phyloP scores from a whole-genome alignment of 768 basidiomycete genomes.

The Auricularia auricula-judae region DNA sequence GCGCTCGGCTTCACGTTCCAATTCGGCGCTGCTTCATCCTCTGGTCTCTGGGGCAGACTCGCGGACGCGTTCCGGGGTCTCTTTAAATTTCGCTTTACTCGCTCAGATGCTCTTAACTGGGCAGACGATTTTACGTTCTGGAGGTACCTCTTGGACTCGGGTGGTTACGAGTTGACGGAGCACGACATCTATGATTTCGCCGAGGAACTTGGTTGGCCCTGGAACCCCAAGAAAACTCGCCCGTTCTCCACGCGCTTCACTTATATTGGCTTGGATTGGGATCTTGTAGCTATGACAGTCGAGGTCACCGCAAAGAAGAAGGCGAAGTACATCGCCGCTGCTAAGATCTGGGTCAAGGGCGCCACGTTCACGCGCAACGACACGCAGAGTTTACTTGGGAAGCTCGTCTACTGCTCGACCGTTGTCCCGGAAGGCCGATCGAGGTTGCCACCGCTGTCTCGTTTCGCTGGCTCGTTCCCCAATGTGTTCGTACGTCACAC shows the following conservation, averaged over 20 bases:
- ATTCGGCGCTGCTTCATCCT: conserved; percentile 21
- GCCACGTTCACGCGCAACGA: neutral
- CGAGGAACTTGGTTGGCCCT: conserved; percentile 21
- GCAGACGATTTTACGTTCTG: conserved; percentile 27
- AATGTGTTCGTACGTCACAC: neutral
- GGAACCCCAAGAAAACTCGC: conserved; percentile 20
- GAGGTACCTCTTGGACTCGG: conserved; percentile 1
- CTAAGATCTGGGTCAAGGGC: neutral
- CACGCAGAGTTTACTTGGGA: neutral
- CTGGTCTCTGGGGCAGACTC: conserved; percentile 22
- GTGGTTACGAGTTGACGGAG: neutral
- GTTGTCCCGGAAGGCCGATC: neutral
- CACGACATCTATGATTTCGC: conserved; percentile 6
- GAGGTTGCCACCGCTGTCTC: neutral
- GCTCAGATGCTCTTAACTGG: conserved; percentile 21
- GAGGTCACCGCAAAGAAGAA: neutral
- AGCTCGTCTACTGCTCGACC: neutral
- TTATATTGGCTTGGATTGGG: neutral
- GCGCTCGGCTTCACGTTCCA: conserved; percentile 23
- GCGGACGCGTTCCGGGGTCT: conserved; percentile 23
- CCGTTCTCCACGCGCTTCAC: conserved; percentile 15
- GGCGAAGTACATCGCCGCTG: neutral
- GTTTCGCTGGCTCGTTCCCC: neutral
- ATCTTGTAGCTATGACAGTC: neutral
- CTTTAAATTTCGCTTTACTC: conserved; percentile 11